Percentiles rank a stretch among this genome's conserved stretches.
phyloP scores from a whole-genome alignment of 2,329 filamentous ascomycete species.

The Monosporascus sp. region DNA sequence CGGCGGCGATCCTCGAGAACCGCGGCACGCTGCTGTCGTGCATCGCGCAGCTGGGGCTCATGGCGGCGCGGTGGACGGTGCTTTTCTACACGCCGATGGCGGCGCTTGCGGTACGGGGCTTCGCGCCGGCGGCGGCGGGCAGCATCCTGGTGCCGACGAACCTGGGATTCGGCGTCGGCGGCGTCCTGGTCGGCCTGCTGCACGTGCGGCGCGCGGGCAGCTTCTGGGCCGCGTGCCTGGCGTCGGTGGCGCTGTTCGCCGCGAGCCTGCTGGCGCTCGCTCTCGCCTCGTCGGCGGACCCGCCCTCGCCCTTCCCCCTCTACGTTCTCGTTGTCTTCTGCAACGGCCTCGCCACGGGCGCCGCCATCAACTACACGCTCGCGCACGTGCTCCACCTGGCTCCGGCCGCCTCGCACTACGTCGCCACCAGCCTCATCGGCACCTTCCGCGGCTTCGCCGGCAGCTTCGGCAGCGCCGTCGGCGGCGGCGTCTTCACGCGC shows the following conservation, averaged over 20 bases:
- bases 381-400: conserved; percentile 75
- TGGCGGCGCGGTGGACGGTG: conserved; percentile 75
- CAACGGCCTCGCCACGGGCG: conserved; percentile 69
- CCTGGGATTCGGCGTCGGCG: conserved; percentile 68
- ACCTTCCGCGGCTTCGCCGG: conserved; percentile 81
- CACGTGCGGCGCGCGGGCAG: conserved; percentile 69
- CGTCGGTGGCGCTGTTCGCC: conserved; percentile 58
- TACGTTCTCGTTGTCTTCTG: conserved; percentile 47
- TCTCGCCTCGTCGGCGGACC: conserved; percentile 42
- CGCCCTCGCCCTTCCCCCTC: conserved; percentile 28
- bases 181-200: conserved; percentile 65
- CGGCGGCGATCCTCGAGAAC: conserved; percentile 62
- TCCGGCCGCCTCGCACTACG: conserved; percentile 60
- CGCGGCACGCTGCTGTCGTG: conserved; percentile 69
- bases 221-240: conserved; percentile 62
- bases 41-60: conserved; percentile 67
- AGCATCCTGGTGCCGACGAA: conserved; percentile 78
- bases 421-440: conserved; percentile 68
- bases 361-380: conserved; percentile 72
- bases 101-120: conserved; percentile 68
- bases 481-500: conserved; percentile 68
- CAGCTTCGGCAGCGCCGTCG: conserved; percentile 73
- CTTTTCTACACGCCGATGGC: conserved; percentile 79
- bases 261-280: conserved; percentile 53
- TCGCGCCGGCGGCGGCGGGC: conserved; percentile 64